Conservation (phyloP, 2,329 filamentous ascomycete genomes). For the Malbranchea cinnamomea region DNA sequence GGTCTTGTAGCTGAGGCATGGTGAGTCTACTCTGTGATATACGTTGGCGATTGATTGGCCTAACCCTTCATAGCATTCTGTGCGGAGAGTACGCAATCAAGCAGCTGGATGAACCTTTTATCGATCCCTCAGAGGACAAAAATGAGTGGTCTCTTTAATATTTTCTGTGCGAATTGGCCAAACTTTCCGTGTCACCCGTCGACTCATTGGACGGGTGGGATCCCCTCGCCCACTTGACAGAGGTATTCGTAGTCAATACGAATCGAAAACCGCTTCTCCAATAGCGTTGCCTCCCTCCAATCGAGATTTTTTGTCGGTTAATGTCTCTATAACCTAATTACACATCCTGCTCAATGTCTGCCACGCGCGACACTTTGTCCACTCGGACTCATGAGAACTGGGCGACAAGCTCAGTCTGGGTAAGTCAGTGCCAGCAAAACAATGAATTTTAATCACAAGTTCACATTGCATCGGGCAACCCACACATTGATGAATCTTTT, state of each 20-base stretch:
- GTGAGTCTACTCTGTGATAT: conserved; percentile 42
- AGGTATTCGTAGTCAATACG: too few relatives aligned
- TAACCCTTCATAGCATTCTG: conserved; percentile 49
- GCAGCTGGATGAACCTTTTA: conserved; percentile 84
- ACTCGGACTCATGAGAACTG: conserved; percentile 7
- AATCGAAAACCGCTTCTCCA: too few relatives aligned
- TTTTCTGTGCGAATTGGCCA: too few relatives aligned
- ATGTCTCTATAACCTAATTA: conserved; percentile 1
- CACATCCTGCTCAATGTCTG: conserved; percentile 8
- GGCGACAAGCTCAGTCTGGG: conserved; percentile 8
- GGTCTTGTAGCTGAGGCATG: conserved; percentile 80
- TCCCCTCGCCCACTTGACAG: too few relatives aligned
- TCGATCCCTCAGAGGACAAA: conserved; percentile 54
- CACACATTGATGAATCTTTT: conserved; percentile 15
- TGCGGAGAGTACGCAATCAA: conserved; percentile 94
- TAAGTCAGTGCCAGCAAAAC: not conserved
- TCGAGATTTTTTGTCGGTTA: too few relatives aligned
- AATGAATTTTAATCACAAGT: not conserved
- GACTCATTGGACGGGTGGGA: too few relatives aligned
- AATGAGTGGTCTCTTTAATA: conserved; percentile 73
- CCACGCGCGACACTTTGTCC: conserved; percentile 7
- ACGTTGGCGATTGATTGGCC: conserved; percentile 2
- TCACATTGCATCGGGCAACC: not conserved
- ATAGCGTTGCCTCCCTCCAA: too few relatives aligned
- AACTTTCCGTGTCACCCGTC: too few relatives aligned